phyloP scores from a whole-genome alignment of 2,329 filamentous ascomycete genomes.

The Macrophomina tecta region DNA sequence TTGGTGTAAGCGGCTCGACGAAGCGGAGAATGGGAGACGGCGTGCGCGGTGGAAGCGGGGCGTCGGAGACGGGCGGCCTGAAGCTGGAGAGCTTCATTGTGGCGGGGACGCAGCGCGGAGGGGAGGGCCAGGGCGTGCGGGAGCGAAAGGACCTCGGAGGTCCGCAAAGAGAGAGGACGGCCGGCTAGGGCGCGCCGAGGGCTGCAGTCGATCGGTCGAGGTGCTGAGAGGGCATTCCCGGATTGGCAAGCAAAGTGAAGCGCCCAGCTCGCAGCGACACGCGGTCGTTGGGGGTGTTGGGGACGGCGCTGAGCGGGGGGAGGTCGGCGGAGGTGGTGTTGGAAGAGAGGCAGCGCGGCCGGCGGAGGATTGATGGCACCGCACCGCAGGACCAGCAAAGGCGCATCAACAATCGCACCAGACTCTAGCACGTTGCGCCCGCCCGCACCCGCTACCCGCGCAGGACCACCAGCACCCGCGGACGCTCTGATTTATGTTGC shows the following conservation, averaged over 20 bases:
- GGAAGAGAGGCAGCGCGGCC: constrained; percentile 24
- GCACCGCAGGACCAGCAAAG: constrained; percentile 25
- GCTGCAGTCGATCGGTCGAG: constrained; percentile 19
- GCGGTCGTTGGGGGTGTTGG: constrained; percentile 17
- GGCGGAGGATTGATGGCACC: constrained; percentile 26
- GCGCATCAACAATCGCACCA: constrained; percentile 25
- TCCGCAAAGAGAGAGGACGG: constrained; percentile 24
- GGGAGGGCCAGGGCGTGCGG: constrained; percentile 10
- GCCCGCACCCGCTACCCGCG: constrained; percentile 6
- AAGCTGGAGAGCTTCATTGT: constrained; percentile 29
- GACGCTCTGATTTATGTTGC: constrained; percentile 4
- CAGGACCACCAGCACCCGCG: background rate
- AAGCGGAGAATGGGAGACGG: constrained; percentile 41
- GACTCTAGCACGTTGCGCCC: constrained; percentile 4
- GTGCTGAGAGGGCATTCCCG: constrained; percentile 23
- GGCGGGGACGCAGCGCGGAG: constrained; percentile 13
- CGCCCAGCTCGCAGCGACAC: constrained; percentile 18
- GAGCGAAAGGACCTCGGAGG: constrained; percentile 27
- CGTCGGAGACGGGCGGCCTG: constrained; percentile 20
- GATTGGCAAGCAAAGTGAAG: background rate
- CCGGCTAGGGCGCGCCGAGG: constrained; percentile 29
- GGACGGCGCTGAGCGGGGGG: constrained; percentile 20
- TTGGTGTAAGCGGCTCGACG: constrained; percentile 44
- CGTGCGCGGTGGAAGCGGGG: constrained; percentile 33
- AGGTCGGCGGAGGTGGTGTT: constrained; percentile 27